Conservation (phyloP, 495 filamentous ascomycete genomes). For the Penicillium desertorum region DNA sequence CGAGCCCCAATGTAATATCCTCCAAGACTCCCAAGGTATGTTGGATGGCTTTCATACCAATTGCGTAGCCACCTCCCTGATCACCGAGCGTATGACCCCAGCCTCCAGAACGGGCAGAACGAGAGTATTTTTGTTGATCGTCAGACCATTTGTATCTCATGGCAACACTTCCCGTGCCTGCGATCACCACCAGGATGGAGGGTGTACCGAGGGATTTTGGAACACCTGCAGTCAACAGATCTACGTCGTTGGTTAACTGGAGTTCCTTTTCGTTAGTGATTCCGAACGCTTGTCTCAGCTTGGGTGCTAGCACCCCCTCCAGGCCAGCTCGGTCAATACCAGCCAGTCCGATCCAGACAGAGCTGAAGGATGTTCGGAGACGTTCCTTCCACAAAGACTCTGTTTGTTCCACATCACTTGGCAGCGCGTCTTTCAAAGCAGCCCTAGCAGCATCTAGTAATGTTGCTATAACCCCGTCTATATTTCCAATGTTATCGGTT, state of each 20-base stretch:
- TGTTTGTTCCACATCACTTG: background rate
- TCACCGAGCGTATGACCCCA: constrained; percentile 43
- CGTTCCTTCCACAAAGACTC: constrained; percentile 10
- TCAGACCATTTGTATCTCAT: constrained; percentile 28
- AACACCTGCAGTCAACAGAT: constrained; percentile 27
- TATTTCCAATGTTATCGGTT: constrained; percentile 18
- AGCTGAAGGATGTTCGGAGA: constrained; percentile 19
- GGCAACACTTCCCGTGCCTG: constrained; percentile 37
- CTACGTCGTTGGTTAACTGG: constrained; percentile 33
- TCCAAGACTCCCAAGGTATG: constrained; percentile 28
- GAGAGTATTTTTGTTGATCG: constrained; percentile 15
- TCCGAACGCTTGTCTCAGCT: constrained; percentile 21
- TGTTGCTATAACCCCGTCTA: constrained; percentile 17
- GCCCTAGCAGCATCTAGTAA: constrained; percentile 16
- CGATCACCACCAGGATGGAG: constrained; percentile 34
- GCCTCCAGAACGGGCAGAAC: constrained; percentile 34
- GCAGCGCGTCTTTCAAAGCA: constrained; percentile 14
- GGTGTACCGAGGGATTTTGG: constrained; percentile 9
- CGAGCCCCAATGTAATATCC: constrained; percentile 17
- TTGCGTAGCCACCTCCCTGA: constrained; percentile 38
- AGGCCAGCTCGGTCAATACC: constrained; percentile 30
- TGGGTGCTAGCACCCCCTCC: constrained; percentile 15
- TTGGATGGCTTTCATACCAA: constrained; percentile 33
- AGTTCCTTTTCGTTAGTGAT: constrained; percentile 19
- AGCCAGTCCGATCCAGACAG: constrained; percentile 33